phyloP scores from a whole-genome alignment of 2,329 filamentous ascomycete species.

The Allantophomopsis cytisporea region DNA sequence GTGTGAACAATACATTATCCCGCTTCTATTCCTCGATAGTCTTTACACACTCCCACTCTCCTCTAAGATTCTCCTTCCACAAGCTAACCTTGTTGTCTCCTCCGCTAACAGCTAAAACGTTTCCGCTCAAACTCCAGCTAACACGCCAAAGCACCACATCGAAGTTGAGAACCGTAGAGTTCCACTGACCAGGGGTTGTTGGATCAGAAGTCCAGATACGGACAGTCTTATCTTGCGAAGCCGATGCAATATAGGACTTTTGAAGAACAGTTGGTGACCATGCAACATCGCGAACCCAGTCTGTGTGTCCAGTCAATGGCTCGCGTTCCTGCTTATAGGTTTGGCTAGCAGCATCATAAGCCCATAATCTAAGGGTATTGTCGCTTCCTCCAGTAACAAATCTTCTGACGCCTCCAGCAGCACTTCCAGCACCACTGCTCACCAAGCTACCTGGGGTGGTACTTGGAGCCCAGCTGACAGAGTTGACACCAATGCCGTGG shows the following conservation, averaged over 20 bases:
- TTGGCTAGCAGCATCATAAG: constrained; percentile 52
- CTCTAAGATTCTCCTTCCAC: constrained; percentile 97
- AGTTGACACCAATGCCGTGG: constrained; percentile 89
- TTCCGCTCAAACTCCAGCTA: constrained; percentile 94
- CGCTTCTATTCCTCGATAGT: constrained; percentile 69
- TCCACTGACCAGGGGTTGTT: constrained; percentile 60
- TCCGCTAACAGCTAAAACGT: constrained; percentile 85
- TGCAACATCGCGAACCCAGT: constrained; percentile 96
- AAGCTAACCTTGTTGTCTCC: constrained; percentile 93
- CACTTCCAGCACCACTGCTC: constrained; percentile 50
- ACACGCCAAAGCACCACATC: constrained; percentile 89
- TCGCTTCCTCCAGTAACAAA: constrained; percentile 95
- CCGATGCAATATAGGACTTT: constrained; percentile 93
- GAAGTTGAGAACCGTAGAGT: constrained; percentile 73
- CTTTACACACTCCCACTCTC: constrained; percentile 96
- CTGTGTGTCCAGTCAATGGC: constrained; percentile 67
- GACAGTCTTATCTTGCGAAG: constrained; percentile 92
- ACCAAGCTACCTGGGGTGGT: constrained; percentile 74
- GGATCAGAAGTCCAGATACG: constrained; percentile 85
- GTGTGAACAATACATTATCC: constrained; percentile 1
- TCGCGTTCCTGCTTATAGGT: constrained; percentile 48
- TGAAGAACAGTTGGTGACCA: constrained; percentile 93
- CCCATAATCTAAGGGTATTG: constrained; percentile 89
- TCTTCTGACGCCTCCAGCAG: constrained; percentile 52
- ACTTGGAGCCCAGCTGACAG: constrained; percentile 87